A percentile compares a stretch with the other conserved stretches of the same genome.
Evolutionary conservation across 306 rosid genomes (phyloP).

Genomic region (Malus orientalis): DNA sequence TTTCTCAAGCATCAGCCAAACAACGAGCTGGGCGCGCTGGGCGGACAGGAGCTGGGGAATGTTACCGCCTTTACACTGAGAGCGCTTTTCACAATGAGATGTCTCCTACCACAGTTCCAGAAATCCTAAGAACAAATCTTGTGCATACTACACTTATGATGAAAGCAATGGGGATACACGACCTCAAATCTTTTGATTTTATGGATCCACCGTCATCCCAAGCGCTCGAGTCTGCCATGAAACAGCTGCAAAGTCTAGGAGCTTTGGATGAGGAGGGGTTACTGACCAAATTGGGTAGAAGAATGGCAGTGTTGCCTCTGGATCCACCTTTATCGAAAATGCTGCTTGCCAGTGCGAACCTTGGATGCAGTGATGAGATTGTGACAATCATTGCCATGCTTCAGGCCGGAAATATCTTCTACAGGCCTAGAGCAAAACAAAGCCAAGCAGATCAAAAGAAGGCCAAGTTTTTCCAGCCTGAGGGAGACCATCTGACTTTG

Average conservation of each 20-base stretch:
- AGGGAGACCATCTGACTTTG: slow-evolving; percentile 84
- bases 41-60: slow-evolving; percentile 82
- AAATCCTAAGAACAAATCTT: slow-evolving; percentile 74
- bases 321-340: slow-evolving; percentile 86
- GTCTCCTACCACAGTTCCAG: slow-evolving; percentile 72
- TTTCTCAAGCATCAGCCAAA: slow-evolving; percentile 85
- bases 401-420: slow-evolving; percentile 77
- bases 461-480: slow-evolving; percentile 86
- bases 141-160: slow-evolving; percentile 56
- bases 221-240: slow-evolving; percentile 76
- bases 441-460: slow-evolving; percentile 90
- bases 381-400: slow-evolving; percentile 85
- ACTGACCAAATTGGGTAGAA: slow-evolving; percentile 75
- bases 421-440: slow-evolving; percentile 84
- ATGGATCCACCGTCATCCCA: slow-evolving; percentile 93
- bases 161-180: slow-evolving; percentile 88
- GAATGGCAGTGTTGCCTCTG: slow-evolving; percentile 86
- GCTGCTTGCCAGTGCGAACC: slow-evolving; percentile 87
- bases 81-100: slow-evolving; percentile 75
- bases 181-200: slow-evolving; percentile 67
- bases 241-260: slow-evolving; percentile 74
- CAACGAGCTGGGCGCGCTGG: slow-evolving; percentile 90
- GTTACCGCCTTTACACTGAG: slow-evolving; percentile 83
- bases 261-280: slow-evolving; percentile 88
- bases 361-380: slow-evolving; percentile 90